Evolutionary conservation across 345 rosid species (phyloP).

Genomic region (Pistacia vera): DNA sequence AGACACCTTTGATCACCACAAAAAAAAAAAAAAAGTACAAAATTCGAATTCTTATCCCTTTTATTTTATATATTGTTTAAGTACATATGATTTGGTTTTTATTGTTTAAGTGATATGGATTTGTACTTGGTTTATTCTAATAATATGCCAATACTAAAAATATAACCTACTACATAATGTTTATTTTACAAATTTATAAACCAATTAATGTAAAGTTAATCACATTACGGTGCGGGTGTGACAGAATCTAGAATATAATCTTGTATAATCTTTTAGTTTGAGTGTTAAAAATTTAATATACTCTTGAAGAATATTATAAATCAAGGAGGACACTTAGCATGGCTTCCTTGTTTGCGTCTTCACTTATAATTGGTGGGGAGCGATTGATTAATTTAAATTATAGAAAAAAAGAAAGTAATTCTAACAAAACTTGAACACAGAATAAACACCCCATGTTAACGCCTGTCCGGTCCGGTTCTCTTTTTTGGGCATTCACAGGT

Average conservation of each 20-base stretch:
- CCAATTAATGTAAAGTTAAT: too few species aligned
- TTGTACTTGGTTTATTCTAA: too few species aligned
- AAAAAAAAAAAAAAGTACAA: too few species aligned
- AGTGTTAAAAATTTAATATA: neutral
- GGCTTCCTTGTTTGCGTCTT: neutral
- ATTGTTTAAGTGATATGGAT: too few species aligned
- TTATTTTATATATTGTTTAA: too few species aligned
- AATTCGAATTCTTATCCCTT: too few species aligned
- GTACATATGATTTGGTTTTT: too few species aligned
- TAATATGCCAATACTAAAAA: too few species aligned
- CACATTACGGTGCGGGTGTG: neutral
- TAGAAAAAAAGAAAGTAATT: neutral
- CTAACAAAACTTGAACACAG: neutral
- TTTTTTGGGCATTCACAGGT: neutral
- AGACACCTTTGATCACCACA: too few species aligned
- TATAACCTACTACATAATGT: too few species aligned
- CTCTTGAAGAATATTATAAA: neutral
- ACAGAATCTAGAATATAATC: neutral
- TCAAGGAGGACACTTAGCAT: neutral
- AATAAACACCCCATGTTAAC: neutral
- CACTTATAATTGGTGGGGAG: neutral
- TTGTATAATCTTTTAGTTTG: neutral
- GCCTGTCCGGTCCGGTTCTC: neutral
- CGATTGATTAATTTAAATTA: neutral
- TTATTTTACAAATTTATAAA: too few species aligned